Base-by-base conservation (phyloP, 2,329 filamentous ascomycete genomes). In the Chaetomium sp. region DNA sequence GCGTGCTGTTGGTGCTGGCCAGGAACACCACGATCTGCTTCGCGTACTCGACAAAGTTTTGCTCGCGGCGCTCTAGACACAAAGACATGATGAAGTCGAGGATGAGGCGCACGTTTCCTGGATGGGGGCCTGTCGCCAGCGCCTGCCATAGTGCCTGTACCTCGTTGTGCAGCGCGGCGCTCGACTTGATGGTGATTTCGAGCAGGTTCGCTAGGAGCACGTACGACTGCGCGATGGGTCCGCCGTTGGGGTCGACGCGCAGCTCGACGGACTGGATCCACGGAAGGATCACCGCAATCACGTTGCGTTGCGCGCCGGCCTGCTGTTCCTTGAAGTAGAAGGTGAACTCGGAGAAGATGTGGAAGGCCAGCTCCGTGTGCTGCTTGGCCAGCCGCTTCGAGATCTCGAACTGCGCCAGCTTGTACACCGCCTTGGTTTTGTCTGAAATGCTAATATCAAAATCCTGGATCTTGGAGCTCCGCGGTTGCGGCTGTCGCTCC, bases 371-470 rank as follows among this genome's bases (percentile, higher is more conserved):
- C 62, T 96, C 91, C 0, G 88, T 82, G 68, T 99, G 89, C 61
- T 95, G 89, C 65, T 89, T 89, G 1, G 91, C 88, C 41, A 99
- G 79, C 19, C 91, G 81, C 65, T 92, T 91, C 0, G 94, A 97
- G 27, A 95, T 95, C 68, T 97, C 92, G 62, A 96, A 97, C 67
- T 99, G 94, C 0, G 95, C 94, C 45, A 95, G 78, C 72, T 99
- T 99, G 73, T 97, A 99, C 2, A 99, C 92, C 0, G 92, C 91
- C 62, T 95, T 95, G 0, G 95, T 99, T 72, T 96, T 97, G 72
- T 99, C 95, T 0, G 92, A 95, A 56, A 99, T 94, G 69, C 91
- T 96, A 65, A 99, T 97, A 66, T 99, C 94, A 57, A 96, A 95
- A 69, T 99, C 94, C 68, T 96, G 90, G 6, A 99, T 84, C 67